Evolutionary conservation across 257 asterid species (phyloP), one percentile per base, ranked within the genome.

Genomic region (Solanum neorickii): DNA sequence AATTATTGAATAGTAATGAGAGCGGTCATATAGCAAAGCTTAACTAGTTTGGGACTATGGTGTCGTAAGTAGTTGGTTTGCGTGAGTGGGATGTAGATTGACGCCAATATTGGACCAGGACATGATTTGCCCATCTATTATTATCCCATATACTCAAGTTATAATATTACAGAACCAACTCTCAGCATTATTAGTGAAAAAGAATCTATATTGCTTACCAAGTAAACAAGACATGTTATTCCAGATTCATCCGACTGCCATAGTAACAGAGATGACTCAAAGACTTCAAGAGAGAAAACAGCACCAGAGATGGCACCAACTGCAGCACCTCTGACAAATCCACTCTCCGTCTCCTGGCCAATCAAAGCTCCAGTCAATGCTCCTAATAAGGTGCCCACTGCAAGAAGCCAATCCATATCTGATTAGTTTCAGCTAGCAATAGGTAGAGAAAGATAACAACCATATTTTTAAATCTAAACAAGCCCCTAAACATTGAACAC

Each of bases 261-360:
- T 39, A 97, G 85, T 47, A 93, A 91, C 72, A 94, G 90, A 9
- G 98, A 95, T 4, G 99, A 94, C 87, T 95, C 99, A 7, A 95
- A 97, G 89, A 97, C 99, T 93, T 97, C 99, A 56, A 97, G 95
- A 18, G 99, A 95, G 94, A 97, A 97, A 91, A 97, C 99, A 82
- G 99, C 99, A 25, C 99, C 99, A 6, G 99, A 95, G 82, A 97
- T 95, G 84, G 99, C 99, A 86, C 99, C 99, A 15, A 95, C 96
- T 0, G 98, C 98, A 87, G 99, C 99, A 83, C 99, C 99, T 90
- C 99, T 93, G 46, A 97, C 93, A 86, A 97, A 97, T 33, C 99
- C 98, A 83, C 99, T 97, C 88, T 97, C 98, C 1, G 99, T 95
- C 86, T 97, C 99, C 91, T 97, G 99, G 80, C 99, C 99, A 49